Percentiles rank a stretch among this genome's conserved stretches.
Conservation (phyloP, 2,329 filamentous ascomycete genomes). For the Colletotrichum horii region DNA sequence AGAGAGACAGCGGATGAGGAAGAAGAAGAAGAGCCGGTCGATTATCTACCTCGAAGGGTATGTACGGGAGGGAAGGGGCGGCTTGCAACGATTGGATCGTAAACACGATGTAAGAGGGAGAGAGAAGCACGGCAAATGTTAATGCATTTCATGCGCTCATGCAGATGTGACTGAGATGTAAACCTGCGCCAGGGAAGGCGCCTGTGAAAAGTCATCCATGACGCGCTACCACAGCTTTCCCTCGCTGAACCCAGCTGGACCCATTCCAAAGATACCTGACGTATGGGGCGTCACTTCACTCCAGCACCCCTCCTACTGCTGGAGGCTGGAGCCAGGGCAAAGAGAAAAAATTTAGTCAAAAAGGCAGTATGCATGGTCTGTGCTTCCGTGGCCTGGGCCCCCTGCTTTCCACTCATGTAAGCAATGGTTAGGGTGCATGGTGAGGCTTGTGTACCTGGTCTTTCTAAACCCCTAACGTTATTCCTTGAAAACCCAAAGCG, state of each 20-base stretch:
- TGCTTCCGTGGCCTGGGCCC: not conserved
- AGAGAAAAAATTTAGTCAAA: conserved; percentile 6
- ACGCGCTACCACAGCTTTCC: conserved; percentile 34
- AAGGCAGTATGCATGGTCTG: conserved; percentile 1
- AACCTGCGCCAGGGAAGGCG: conserved; percentile 18
- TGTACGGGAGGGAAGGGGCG: not conserved
- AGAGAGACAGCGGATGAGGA: not conserved
- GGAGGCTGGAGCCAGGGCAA: not conserved
- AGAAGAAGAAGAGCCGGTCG: not conserved
- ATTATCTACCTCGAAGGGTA: not conserved
- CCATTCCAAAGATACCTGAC: conserved; percentile 10
- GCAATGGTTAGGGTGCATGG: not conserved
- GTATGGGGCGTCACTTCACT: conserved; percentile 4
- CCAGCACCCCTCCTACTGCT: not conserved
- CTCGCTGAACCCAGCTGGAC: conserved; percentile 20
- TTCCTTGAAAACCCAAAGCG: not conserved
- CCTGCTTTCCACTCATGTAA: not conserved
- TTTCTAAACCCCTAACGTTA: not conserved
- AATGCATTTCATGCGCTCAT: conserved; percentile 21
- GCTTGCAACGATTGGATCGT: not conserved
- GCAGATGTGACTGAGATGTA: conserved; percentile 15
- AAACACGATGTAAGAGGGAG: conserved; percentile 1
- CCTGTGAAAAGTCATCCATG: conserved; percentile 42
- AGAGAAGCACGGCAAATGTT: conserved; percentile 4
- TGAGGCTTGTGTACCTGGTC: not conserved